Evolutionary conservation across 805 yeast genomes (phyloP), one percentile per base, ranked within the genome.

Genomic region (Kodamaea laetipori): DNA sequence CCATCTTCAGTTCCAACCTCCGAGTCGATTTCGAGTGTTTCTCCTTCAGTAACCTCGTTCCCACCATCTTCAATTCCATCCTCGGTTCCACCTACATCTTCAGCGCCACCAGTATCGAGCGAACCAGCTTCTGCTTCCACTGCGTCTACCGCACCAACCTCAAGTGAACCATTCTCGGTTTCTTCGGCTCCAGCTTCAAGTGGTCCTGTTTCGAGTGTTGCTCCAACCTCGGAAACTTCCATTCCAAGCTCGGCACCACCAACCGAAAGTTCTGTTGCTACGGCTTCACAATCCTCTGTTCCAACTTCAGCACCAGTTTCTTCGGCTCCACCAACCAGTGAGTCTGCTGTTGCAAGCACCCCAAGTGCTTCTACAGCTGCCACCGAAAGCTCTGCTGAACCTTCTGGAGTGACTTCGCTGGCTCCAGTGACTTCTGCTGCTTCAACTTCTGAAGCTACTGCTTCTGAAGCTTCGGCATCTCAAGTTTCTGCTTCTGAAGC

Each of bases 401-500:
- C 44, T 9, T 39, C 43, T 3, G 18, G 25, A 11, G 21, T 35
- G n/a, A n/a, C n/a, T 18, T 10, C 26, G 38, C 30, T 18, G 23
- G 34, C 25, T n/a, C 38, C 24, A 8, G 39, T 15, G 36, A 10
- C 37, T 15, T 21, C 41, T 7, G 17, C 47, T 31, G 21, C 37
- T 12, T 33, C 30, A 10, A 28, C 43, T 39, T 17, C 38, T 23
- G 13, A 30, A 33, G 10, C 37, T 27, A 37, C 36, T 27, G 15
- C 53, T 32, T 26, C 44, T 19, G 25, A 26, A 15, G 38, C 42
- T 5, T 21, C 39, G 24, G 41, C 41, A 12, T 27, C 32, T 19
- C 43, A 34, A 13, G 17, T 46, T 9, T 13, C 17, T n/a, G 36
- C 37, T 7, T 34, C 37, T 34, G 37, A 21, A n/a, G 13, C 37